Percentiles rank a stretch among this genome's conserved stretches.
Evolutionary conservation across 208 protist genomes (phyloP).

Genomic region (Lotmaria passim): DNA sequence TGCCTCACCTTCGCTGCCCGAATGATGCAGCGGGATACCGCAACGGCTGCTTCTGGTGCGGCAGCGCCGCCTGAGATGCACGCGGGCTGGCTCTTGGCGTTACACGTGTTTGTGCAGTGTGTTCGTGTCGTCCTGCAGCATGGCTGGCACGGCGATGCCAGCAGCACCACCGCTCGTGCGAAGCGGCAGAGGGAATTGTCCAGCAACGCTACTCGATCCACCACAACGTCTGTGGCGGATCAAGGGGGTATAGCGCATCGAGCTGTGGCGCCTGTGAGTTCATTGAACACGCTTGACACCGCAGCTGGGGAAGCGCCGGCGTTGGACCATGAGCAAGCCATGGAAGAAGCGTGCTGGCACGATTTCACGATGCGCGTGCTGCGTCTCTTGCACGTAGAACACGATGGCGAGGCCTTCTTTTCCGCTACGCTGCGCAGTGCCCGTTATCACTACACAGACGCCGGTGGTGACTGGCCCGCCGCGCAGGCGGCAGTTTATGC

Average conservation of each 20-base stretch:
- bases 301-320: background rate
- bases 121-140: slow-evolving; percentile 22
- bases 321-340: background rate
- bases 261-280: too few species aligned
- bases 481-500: slow-evolving; percentile 30
- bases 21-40: background rate
- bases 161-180: background rate
- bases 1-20: slow-evolving; percentile 11
- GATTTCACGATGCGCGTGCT: slow-evolving; percentile 18
- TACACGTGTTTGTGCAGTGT: slow-evolving; percentile 32
- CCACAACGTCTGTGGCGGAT: slow-evolving; percentile 1
- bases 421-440: slow-evolving; percentile 10
- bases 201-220: too few species aligned
- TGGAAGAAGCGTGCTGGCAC: slow-evolving; percentile 8
- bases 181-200: too few species aligned
- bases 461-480: slow-evolving; percentile 24
- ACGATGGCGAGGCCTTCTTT: slow-evolving; percentile 6
- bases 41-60: background rate
- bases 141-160: slow-evolving; percentile 18
- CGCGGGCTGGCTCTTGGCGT: slow-evolving; percentile 10
- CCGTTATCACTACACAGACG: slow-evolving; percentile 23
- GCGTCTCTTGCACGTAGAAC: slow-evolving; percentile 10
- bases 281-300: background rate
- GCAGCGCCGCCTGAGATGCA: background rate
- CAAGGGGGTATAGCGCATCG: too few species aligned